phyloP scores from a whole-genome alignment of 495 filamentous ascomycete species.

The Aspergillus ostianus region DNA sequence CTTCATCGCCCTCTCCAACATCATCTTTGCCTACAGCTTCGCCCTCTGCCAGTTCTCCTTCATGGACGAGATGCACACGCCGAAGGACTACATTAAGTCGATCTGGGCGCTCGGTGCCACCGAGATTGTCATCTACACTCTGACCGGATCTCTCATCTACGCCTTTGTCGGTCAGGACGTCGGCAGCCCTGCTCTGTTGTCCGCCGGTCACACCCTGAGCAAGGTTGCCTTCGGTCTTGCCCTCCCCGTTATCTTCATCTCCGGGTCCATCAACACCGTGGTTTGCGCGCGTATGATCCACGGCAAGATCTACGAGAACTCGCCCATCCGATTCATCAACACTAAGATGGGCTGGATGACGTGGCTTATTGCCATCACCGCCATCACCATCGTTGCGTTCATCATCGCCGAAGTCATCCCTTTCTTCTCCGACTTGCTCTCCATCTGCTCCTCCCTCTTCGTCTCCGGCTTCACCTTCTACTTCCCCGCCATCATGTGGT shows the following conservation, averaged over 20 bases:
- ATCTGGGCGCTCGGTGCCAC: slow-evolving; percentile 56
- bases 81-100: slow-evolving; percentile 59
- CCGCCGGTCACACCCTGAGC: slow-evolving; percentile 54
- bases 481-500: slow-evolving; percentile 64
- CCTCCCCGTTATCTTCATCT: slow-evolving; percentile 69
- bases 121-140: slow-evolving; percentile 64
- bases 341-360: slow-evolving; percentile 54
- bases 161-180: slow-evolving; percentile 64
- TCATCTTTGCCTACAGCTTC: slow-evolving; percentile 64
- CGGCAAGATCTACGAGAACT: slow-evolving; percentile 53
- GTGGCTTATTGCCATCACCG: slow-evolving; percentile 54
- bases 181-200: slow-evolving; percentile 62
- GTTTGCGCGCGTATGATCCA: slow-evolving; percentile 60
- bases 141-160: slow-evolving; percentile 66
- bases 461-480: slow-evolving; percentile 66
- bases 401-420: slow-evolving; percentile 67
- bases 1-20: slow-evolving; percentile 67
- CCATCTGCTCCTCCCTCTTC: slow-evolving; percentile 59
- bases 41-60: slow-evolving; percentile 69
- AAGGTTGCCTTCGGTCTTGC: slow-evolving; percentile 72
- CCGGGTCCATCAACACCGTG: slow-evolving; percentile 60
- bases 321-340: slow-evolving; percentile 56
- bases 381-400: slow-evolving; percentile 59
- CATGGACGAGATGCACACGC: slow-evolving; percentile 72
- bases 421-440: slow-evolving; percentile 62